A percentile compares a stretch with the other conserved stretches of the same genome.
These are phyloP conservation scores for Gliomastix tumulicola DNA, from an alignment of 2,329 filamentous ascomycete species.

Conservation along the genomic window DNA sequence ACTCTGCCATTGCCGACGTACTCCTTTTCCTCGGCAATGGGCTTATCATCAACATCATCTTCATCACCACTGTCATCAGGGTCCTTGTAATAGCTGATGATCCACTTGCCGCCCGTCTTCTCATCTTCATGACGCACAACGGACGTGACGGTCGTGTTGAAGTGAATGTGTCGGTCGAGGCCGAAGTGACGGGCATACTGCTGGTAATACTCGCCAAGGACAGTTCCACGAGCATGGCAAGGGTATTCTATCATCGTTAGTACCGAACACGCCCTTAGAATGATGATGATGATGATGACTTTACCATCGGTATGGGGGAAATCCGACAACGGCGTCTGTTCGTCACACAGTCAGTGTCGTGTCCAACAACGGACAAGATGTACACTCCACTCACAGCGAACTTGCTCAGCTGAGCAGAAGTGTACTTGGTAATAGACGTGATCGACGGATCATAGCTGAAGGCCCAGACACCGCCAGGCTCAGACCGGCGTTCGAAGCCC, in stretches of 20 bases:
- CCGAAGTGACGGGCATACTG: conserved; percentile 12
- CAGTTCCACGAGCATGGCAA: too few relatives aligned
- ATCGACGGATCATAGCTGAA: conserved; percentile 11
- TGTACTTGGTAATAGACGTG: conserved; percentile 11
- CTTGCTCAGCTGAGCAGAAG: conserved; percentile 14
- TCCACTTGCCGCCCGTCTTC: too few relatives aligned
- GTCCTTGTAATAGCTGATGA: too few relatives aligned
- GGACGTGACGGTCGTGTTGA: conserved; percentile 8
- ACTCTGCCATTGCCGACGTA: too few relatives aligned
- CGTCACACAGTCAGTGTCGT: neutral
- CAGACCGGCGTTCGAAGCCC: conserved; percentile 12
- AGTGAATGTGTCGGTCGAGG: conserved; percentile 8
- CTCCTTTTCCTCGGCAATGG: too few relatives aligned
- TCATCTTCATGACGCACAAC: too few relatives aligned
- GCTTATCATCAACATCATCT: too few relatives aligned
- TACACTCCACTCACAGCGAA: conserved; percentile 13
- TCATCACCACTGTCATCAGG: too few relatives aligned
- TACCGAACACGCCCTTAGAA: too few relatives aligned
- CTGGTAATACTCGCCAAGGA: conserved; percentile 12
- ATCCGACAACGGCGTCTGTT: conserved; percentile 12
- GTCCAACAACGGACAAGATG: too few relatives aligned
- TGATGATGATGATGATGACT: too few relatives aligned
- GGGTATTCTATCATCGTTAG: too few relatives aligned
- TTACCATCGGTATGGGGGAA: conserved; percentile 14
- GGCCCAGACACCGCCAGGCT: conserved; percentile 13